Percentiles rank a stretch among this genome's conserved stretches.
Evolutionary conservation across 2,329 filamentous ascomycete species (phyloP).

Genomic region (Cladophialophora psammophila): DNA sequence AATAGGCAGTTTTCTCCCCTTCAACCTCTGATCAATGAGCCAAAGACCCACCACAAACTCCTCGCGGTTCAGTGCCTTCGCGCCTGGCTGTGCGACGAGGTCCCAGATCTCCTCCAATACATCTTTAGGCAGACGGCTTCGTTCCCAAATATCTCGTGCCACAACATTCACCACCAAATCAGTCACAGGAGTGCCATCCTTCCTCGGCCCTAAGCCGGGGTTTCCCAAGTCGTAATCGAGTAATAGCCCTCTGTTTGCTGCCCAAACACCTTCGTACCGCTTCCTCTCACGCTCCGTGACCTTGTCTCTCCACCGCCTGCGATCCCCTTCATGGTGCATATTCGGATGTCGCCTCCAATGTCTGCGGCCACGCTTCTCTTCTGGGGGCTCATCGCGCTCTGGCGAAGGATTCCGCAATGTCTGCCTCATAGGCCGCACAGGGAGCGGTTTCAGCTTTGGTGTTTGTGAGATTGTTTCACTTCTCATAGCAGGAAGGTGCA

Average conservation of each 20-base stretch:
- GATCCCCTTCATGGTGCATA: slow-evolving; percentile 58
- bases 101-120: slow-evolving; percentile 56
- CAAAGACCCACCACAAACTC: slow-evolving; percentile 61
- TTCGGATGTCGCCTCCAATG: slow-evolving; percentile 55
- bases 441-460: slow-evolving; percentile 26
- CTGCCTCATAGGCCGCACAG: slow-evolving; percentile 45
- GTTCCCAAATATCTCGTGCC: slow-evolving; percentile 58
- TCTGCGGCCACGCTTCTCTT: slow-evolving; percentile 44
- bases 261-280: slow-evolving; percentile 60
- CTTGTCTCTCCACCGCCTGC: slow-evolving; percentile 54
- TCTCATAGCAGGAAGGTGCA: slow-evolving; percentile 39
- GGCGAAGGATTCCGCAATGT: slow-evolving; percentile 50
- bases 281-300: slow-evolving; percentile 56
- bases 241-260: slow-evolving; percentile 55
- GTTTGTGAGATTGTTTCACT: slow-evolving; percentile 38
- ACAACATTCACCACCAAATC: slow-evolving; percentile 53
- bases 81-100: slow-evolving; percentile 47
- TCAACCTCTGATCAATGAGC: slow-evolving; percentile 58
- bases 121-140: slow-evolving; percentile 51
- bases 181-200: slow-evolving; percentile 26
- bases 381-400: slow-evolving; percentile 47
- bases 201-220: slow-evolving; percentile 15
- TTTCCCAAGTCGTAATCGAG: slow-evolving; percentile 40
- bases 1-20: slow-evolving; percentile 55
- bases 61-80: slow-evolving; percentile 50